A percentile compares a stretch with the other conserved stretches of the same genome.
Conservation (phyloP, 306 rosid species). For the Sphenostylis stenocarpa region DNA sequence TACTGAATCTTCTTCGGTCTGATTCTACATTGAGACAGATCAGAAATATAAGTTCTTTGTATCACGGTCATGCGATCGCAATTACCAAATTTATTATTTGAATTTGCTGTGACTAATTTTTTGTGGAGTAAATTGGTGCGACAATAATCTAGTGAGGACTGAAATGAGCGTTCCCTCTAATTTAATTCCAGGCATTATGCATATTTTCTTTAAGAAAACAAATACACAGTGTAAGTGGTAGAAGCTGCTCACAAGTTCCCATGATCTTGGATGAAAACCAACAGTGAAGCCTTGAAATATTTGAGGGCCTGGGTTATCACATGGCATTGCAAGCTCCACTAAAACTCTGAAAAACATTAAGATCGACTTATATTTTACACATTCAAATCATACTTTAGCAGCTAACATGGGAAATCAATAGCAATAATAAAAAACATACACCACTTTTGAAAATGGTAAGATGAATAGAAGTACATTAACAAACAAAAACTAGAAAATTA, state of each 20-base stretch:
- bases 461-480: slow-evolving; percentile 16
- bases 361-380: slow-evolving; percentile 25
- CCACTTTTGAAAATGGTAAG: slow-evolving; percentile 6
- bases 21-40: background rate
- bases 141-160: slow-evolving; percentile 7
- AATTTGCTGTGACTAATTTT: slow-evolving; percentile 11
- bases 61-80: background rate
- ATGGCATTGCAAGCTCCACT: slow-evolving; percentile 75
- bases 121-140: background rate
- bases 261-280: slow-evolving; percentile 95
- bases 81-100: background rate
- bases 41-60: background rate
- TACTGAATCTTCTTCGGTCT: background rate
- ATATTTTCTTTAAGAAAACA: slow-evolving; percentile 3
- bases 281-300: slow-evolving; percentile 88
- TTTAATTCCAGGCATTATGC: slow-evolving; percentile 10
- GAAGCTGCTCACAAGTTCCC: slow-evolving; percentile 84
- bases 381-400: slow-evolving; percentile 26
- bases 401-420: slow-evolving; percentile 26
- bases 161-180: background rate
- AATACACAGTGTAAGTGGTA: slow-evolving; percentile 25
- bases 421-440: slow-evolving; percentile 9
- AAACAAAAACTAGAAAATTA: slow-evolving; percentile 17
- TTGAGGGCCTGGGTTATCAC: slow-evolving; percentile 76
- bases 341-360: slow-evolving; percentile 63